phyloP scores from a whole-genome alignment of 352 stramenopile genomes.

The Pythium biforme region DNA sequence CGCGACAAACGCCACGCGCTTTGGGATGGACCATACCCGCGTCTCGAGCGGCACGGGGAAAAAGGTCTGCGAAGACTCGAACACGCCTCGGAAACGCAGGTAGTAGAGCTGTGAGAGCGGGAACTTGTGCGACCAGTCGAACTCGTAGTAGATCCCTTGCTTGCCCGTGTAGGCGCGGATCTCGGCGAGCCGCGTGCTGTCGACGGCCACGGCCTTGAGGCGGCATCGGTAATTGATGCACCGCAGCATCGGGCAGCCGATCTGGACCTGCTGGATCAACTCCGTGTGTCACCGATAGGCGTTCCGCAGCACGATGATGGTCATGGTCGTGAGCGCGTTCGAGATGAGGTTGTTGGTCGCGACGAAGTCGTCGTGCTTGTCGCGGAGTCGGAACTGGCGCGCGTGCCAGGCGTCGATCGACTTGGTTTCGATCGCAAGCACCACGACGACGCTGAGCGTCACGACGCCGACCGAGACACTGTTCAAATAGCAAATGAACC shows the following conservation, averaged over 20 bases:
- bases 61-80: constrained; percentile 11
- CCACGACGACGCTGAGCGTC: constrained; percentile 8
- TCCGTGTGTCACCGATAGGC: constrained; percentile 11
- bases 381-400: background rate
- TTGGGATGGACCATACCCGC: background rate
- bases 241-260: constrained; percentile 24
- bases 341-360: constrained; percentile 20
- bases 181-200: background rate
- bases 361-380: background rate
- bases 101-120: constrained; percentile 10
- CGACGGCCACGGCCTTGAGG: background rate
- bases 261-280: constrained; percentile 8
- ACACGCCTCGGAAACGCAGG: background rate
- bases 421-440: constrained; percentile 23
- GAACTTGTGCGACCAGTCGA: background rate
- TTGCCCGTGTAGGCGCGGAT: background rate
- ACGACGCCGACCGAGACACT: constrained; percentile 5
- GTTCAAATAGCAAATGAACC: constrained; percentile 8
- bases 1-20: background rate
- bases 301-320: constrained; percentile 14
- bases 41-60: constrained; percentile 2
- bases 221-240: constrained; percentile 30
- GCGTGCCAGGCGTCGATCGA: constrained; percentile 6
- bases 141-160: background rate
- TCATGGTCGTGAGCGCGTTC: constrained; percentile 22